Conservation (phyloP, 2,329 filamentous ascomycete species). For the Paradendryphiella salina region DNA sequence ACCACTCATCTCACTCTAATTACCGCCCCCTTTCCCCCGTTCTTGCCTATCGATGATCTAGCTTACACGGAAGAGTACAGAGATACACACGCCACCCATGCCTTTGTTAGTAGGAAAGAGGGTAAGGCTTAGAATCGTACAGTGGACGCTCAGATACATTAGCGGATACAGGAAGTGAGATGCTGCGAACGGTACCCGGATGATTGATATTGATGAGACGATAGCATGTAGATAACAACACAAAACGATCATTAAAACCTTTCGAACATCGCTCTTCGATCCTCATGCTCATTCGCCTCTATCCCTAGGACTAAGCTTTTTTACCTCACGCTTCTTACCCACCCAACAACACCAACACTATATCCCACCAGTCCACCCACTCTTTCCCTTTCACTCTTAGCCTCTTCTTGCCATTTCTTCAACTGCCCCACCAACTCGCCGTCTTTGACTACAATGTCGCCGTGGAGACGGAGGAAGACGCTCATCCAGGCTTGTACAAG, state of each 20-base stretch:
- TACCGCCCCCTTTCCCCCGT: no score
- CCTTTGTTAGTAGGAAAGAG: neutral
- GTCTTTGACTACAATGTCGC: constrained; percentile 58
- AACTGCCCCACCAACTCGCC: constrained; percentile 63
- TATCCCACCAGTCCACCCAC: constrained; percentile 81
- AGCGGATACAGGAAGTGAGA: neutral
- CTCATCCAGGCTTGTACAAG: constrained; percentile 97
- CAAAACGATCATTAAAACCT: neutral
- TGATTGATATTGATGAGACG: neutral
- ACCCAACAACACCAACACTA: constrained; percentile 81
- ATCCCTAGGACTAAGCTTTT: neutral
- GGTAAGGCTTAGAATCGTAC: neutral
- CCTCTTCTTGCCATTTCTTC: constrained; percentile 69
- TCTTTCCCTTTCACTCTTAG: constrained; percentile 70
- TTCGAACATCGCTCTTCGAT: neutral
- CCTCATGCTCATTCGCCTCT: no score
- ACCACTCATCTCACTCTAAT: no score
- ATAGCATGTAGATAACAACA: no score
- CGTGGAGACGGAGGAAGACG: constrained; percentile 83
- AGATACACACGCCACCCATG: neutral
- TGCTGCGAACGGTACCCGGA: neutral
- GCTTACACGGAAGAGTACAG: neutral
- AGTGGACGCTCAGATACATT: neutral
- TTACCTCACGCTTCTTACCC: constrained; percentile 62
- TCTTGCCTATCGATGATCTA: neutral